phyloP scores from a whole-genome alignment of 768 basidiomycete genomes.

The Termitomyces sp. region DNA sequence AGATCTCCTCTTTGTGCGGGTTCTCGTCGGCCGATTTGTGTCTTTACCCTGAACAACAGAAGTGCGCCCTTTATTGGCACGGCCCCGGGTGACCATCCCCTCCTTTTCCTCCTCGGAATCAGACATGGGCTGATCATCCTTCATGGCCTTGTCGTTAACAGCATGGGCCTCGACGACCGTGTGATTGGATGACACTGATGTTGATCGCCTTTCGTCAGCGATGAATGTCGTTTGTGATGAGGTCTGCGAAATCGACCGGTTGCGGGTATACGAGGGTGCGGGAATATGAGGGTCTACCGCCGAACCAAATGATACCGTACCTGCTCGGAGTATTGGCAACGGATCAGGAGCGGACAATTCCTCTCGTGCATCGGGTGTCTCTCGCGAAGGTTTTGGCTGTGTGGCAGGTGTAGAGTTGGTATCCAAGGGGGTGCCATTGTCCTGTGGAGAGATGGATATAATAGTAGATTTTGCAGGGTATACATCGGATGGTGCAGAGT shows the following conservation, averaged over 20 bases:
- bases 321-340: conserved; percentile 6
- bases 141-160: conserved; percentile 16
- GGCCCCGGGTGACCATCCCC: conserved; percentile 36
- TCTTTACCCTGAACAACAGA: conserved; percentile 1
- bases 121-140: conserved; percentile 12
- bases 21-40: conserved; percentile 1
- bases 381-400: background rate
- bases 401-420: background rate
- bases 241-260: conserved; percentile 34
- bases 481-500: background rate
- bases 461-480: conserved; percentile 1
- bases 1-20: conserved; percentile 9
- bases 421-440: background rate
- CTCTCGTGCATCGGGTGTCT: background rate
- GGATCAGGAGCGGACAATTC: conserved; percentile 10
- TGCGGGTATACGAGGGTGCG: conserved; percentile 27
- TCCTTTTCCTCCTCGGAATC: conserved; percentile 16
- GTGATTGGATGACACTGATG: conserved; percentile 34
- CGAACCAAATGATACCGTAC: conserved; percentile 3
- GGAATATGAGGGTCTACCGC: conserved; percentile 10
- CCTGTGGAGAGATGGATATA: conserved; percentile 2
- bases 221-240: conserved; percentile 34
- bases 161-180: conserved; percentile 28
- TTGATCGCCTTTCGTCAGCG: conserved; percentile 26
- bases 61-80: conserved; percentile 19